phyloP scores from a whole-genome alignment of 2,329 filamentous ascomycete species.

The Chaetothyriales sp. region DNA sequence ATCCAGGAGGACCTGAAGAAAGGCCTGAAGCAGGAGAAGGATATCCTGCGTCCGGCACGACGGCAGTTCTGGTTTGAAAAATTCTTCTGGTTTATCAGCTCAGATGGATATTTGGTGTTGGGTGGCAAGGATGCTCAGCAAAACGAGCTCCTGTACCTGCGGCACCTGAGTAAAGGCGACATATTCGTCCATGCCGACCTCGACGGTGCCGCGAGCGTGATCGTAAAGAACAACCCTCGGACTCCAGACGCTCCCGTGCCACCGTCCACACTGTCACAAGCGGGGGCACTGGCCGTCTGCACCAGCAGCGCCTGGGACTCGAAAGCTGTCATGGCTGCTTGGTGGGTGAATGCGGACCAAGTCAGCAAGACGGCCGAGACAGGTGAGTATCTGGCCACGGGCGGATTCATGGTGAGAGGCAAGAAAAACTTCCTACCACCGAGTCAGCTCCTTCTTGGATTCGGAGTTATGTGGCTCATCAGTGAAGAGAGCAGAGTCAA shows the following conservation, averaged over 20 bases:
- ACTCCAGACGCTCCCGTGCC: slow-evolving; percentile 75
- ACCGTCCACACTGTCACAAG: slow-evolving; percentile 79
- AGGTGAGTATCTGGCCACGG: slow-evolving; percentile 65
- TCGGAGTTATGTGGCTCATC: slow-evolving; percentile 75
- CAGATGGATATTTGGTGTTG: slow-evolving; percentile 83
- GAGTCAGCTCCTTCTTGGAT: slow-evolving; percentile 70
- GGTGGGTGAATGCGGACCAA: slow-evolving; percentile 85
- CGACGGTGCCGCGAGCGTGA: slow-evolving; percentile 64
- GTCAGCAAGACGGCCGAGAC: slow-evolving; percentile 70
- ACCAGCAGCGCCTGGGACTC: slow-evolving; percentile 88
- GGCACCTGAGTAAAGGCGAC: slow-evolving; percentile 75
- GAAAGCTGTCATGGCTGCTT: slow-evolving; percentile 88
- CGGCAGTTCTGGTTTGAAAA: slow-evolving; percentile 94
- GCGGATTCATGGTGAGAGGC: slow-evolving; percentile 66
- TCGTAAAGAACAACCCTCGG: slow-evolving; percentile 75
- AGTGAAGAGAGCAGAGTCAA: slow-evolving; percentile 73
- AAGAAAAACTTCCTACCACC: slow-evolving; percentile 87
- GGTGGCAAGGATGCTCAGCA: slow-evolving; percentile 80
- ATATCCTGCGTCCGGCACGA: slow-evolving; percentile 65
- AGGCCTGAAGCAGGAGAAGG: slow-evolving; percentile 80
- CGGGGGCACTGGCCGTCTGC: slow-evolving; percentile 68
- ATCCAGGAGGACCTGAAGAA: slow-evolving; percentile 75
- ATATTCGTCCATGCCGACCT: slow-evolving; percentile 85
- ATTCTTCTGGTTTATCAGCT: slow-evolving; percentile 87
- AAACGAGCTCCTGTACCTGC: slow-evolving; percentile 79